These are phyloP conservation scores for Rutidosis leptorrhynchoides DNA, from an alignment of 129 eudicot genomes.

Conservation along the genomic window DNA sequence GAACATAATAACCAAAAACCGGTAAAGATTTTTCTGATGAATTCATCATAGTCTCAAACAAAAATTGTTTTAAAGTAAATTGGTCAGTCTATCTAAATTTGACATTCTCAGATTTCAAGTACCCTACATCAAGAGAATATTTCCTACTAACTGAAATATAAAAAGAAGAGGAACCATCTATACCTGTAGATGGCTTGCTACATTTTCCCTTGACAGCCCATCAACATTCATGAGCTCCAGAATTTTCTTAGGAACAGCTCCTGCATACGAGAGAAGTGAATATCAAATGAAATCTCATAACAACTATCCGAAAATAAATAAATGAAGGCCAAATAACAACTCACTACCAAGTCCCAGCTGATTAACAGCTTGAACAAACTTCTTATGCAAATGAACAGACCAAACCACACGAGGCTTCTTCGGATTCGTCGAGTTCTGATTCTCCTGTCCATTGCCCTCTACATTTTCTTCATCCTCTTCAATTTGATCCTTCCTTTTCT, in stretches of 20 bases:
- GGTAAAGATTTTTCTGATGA: no score
- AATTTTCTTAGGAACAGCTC: conserved; percentile 89
- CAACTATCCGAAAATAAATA: no score
- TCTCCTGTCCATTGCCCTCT: conserved; percentile 51
- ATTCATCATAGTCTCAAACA: no score
- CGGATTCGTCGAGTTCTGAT: conserved; percentile 55
- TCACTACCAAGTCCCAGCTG: conserved; percentile 81
- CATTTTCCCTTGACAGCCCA: conserved; percentile 87
- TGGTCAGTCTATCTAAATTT: no score
- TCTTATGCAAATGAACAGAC: conserved; percentile 83
- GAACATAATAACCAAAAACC: no score
- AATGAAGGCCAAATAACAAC: conserved; percentile 30
- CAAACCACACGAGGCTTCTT: conserved; percentile 92
- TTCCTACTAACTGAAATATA: no score
- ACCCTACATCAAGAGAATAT: no score
- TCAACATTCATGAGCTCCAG: conserved; percentile 91
- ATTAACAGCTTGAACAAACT: conserved; percentile 83
- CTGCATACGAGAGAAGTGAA: conserved; percentile 45
- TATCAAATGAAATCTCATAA: no score
- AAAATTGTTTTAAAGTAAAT: no score
- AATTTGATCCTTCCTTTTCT: conserved; percentile 71
- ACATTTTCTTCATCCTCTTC: conserved; percentile 58
- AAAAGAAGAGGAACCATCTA: conserved; percentile 14
- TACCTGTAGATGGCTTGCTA: conserved; percentile 98
- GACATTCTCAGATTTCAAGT: no score